Percentiles rank a stretch among this genome's conserved stretches.
phyloP scores from a whole-genome alignment of 2,329 filamentous ascomycete genomes.

The Elsinoe fawcettii region DNA sequence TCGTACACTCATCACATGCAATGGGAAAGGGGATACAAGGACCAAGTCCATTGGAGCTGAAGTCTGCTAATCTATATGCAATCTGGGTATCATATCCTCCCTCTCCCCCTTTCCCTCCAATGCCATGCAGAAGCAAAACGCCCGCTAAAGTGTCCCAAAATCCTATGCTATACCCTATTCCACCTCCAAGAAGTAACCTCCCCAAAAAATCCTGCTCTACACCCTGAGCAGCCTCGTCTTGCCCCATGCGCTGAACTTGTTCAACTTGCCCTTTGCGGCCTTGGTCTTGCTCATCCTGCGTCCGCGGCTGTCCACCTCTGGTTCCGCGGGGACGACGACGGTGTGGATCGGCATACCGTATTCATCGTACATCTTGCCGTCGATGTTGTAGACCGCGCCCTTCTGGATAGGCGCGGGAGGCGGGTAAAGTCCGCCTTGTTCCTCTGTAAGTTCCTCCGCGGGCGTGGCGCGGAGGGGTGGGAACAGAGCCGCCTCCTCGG shows the following conservation, averaged over 20 bases:
- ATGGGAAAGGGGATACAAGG: background rate
- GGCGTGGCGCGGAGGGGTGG: background rate
- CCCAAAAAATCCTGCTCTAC: background rate
- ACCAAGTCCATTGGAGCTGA: background rate
- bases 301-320: background rate
- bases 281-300: slow-evolving; percentile 14
- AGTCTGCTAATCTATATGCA: background rate
- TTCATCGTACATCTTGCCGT: slow-evolving; percentile 14
- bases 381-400: slow-evolving; percentile 11
- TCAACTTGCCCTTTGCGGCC: slow-evolving; percentile 14
- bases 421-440: slow-evolving; percentile 3
- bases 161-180: background rate
- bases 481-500: background rate
- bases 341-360: slow-evolving; percentile 13
- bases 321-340: background rate
- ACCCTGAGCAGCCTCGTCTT: slow-evolving; percentile 15
- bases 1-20: too few relatives aligned
- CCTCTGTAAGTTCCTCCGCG: background rate
- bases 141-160: background rate
- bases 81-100: background rate
- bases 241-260: slow-evolving; percentile 13
- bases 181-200: background rate
- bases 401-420: slow-evolving; percentile 5
- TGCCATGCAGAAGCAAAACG: slow-evolving; percentile 7
- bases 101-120: background rate